phyloP scores from a whole-genome alignment of 352 stramenopile species.

The Globisporangium cederbergense region DNA sequence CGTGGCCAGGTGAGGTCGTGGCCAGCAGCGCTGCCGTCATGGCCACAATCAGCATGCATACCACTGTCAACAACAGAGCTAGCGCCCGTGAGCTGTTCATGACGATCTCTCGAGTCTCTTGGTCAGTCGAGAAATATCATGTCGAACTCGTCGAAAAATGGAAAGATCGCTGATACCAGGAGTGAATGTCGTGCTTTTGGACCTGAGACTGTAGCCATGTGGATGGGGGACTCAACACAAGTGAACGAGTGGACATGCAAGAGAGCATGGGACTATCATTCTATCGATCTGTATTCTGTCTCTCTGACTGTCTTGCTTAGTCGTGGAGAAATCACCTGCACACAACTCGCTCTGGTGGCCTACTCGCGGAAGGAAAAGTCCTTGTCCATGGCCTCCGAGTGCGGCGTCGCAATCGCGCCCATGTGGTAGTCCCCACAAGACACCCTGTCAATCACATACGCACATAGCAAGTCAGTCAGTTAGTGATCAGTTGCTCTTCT shows the following conservation, averaged over 20 bases:
- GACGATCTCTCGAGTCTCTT: not conserved
- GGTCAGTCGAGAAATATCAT: not conserved
- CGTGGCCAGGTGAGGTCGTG: not conserved
- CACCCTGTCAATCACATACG: slow-evolving; percentile 30
- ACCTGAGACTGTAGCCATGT: not conserved
- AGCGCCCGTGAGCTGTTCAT: not conserved
- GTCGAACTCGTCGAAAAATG: not conserved
- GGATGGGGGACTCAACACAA: not conserved
- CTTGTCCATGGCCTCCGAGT: slow-evolving; percentile 66
- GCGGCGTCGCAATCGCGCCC: slow-evolving; percentile 71
- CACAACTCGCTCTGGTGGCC: not conserved
- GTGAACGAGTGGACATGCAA: not conserved
- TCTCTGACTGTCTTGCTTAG: not conserved
- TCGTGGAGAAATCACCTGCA: no score
- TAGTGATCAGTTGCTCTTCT: no score
- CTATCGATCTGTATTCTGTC: slow-evolving; percentile 8
- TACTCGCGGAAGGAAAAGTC: slow-evolving; percentile 81
- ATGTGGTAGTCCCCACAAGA: slow-evolving; percentile 88
- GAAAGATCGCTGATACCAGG: slow-evolving; percentile 7
- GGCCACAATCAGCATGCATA: not conserved
- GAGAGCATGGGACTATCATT: not conserved
- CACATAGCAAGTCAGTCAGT: not conserved
- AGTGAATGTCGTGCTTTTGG: not conserved
- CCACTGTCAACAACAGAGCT: not conserved
- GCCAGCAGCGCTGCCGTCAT: not conserved